Percentiles rank a stretch among this genome's conserved stretches.
Evolutionary conservation across 1,284 basidiomycete genomes (phyloP).

Genomic region (Puccinia coronata): DNA sequence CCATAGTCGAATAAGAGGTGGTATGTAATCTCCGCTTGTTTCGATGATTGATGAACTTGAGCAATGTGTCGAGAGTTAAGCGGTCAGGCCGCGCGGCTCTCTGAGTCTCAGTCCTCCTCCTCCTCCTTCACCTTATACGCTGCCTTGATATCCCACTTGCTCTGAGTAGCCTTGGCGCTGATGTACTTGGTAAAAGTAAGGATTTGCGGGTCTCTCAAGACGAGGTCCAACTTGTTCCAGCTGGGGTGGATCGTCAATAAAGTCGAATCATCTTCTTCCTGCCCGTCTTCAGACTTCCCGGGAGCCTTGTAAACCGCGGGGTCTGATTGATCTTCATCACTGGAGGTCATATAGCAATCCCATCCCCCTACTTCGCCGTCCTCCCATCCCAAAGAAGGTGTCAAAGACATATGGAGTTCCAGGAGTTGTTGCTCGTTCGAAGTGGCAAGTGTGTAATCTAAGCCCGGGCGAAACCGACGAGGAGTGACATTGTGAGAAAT

Average conservation of each 20-base stretch:
- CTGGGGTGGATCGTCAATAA: slow-evolving; percentile 84
- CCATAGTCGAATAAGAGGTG: neutral
- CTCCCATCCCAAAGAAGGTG: slow-evolving; percentile 75
- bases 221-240: slow-evolving; percentile 86
- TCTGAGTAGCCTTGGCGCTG: slow-evolving; percentile 36
- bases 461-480: slow-evolving; percentile 82
- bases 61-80: too few relatives aligned
- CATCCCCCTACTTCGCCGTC: slow-evolving; percentile 85
- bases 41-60: neutral
- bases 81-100: neutral
- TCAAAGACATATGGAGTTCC: slow-evolving; percentile 86
- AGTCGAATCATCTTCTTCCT: slow-evolving; percentile 75
- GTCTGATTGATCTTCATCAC: slow-evolving; percentile 81
- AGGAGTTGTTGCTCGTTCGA: slow-evolving; percentile 78
- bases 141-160: slow-evolving; percentile 50
- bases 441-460: slow-evolving; percentile 93
- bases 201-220: slow-evolving; percentile 87
- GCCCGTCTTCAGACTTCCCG: slow-evolving; percentile 58
- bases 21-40: neutral
- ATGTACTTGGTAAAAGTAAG: slow-evolving; percentile 60
- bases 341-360: slow-evolving; percentile 96
- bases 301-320: slow-evolving; percentile 83
- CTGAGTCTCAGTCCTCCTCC: too few relatives aligned
- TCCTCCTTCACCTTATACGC: slow-evolving; percentile 9
- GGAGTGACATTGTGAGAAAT: slow-evolving; percentile 74